phyloP scores from a whole-genome alignment of 2,329 filamentous ascomycete species.

The Talaromyces sp. region DNA sequence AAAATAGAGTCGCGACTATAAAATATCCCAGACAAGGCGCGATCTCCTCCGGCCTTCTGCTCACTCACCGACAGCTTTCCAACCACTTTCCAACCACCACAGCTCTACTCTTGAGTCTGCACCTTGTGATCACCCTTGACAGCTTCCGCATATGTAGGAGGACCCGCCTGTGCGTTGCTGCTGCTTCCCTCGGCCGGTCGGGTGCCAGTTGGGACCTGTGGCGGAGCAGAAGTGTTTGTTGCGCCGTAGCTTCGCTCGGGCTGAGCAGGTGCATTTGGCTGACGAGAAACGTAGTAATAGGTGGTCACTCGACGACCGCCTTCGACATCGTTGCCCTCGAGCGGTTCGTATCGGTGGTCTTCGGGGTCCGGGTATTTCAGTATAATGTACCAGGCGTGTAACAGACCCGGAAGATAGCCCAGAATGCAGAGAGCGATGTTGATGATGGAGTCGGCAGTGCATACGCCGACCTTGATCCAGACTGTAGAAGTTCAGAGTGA shows the following conservation, averaged over 20 bases:
- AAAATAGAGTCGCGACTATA: not conserved
- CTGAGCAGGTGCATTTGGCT: constrained; percentile 29
- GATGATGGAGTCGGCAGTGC: constrained; percentile 85
- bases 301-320: constrained; percentile 54
- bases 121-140: constrained; percentile 88
- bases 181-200: constrained; percentile 15
- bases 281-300: constrained; percentile 67
- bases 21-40: not conserved
- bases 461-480: constrained; percentile 94
- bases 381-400: constrained; percentile 99
- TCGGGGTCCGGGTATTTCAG: constrained; percentile 74
- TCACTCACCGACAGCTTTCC: not conserved
- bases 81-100: not conserved
- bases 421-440: constrained; percentile 85
- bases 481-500: constrained; percentile 49
- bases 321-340: constrained; percentile 42
- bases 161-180: constrained; percentile 34
- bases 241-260: constrained; percentile 35
- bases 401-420: constrained; percentile 74
- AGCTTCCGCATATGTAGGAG: constrained; percentile 85
- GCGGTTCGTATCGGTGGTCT: constrained; percentile 60
- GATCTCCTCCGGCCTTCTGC: not conserved
- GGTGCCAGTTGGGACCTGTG: constrained; percentile 15
- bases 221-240: constrained; percentile 13
- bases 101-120: constrained; percentile 57